Evolutionary conservation across 305 asterid species (phyloP).

Genomic region (Solanum hybrid): DNA sequence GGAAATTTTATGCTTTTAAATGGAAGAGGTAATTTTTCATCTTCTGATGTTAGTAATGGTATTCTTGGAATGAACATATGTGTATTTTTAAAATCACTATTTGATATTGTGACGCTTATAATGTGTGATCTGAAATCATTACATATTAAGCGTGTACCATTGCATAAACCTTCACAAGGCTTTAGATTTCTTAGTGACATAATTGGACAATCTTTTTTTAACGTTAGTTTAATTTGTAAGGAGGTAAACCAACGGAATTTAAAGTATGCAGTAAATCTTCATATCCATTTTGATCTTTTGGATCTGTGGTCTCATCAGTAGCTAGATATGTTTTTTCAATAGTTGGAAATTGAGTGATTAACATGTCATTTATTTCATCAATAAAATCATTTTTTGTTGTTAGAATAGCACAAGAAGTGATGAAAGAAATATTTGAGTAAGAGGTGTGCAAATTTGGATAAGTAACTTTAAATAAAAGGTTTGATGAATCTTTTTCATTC

Average conservation of each 20-base stretch:
- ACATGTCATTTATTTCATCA: neutral
- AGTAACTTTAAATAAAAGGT: neutral
- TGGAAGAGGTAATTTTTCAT: neutral
- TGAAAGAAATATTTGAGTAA: neutral
- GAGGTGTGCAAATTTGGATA: neutral
- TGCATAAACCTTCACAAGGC: neutral
- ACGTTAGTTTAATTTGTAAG: neutral
- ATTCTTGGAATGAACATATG: neutral
- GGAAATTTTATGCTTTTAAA: neutral
- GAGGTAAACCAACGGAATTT: neutral
- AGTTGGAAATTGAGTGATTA: neutral
- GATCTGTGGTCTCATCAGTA: neutral
- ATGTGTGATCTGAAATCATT: neutral
- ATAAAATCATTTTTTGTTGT: neutral
- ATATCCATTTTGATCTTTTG: neutral
- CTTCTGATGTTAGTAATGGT: neutral
- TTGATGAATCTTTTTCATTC: neutral
- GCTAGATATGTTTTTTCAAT: neutral
- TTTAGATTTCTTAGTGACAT: neutral
- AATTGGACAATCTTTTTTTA: neutral
- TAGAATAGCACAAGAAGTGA: neutral
- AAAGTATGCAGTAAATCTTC: neutral
- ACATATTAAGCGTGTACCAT: neutral
- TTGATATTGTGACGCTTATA: neutral
- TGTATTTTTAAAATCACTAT: neutral